Percentiles rank a stretch among this genome's conserved stretches.
Evolutionary conservation across 1,139 yeast genomes (phyloP).

Genomic region (Blastobotrys malaysiensis): DNA sequence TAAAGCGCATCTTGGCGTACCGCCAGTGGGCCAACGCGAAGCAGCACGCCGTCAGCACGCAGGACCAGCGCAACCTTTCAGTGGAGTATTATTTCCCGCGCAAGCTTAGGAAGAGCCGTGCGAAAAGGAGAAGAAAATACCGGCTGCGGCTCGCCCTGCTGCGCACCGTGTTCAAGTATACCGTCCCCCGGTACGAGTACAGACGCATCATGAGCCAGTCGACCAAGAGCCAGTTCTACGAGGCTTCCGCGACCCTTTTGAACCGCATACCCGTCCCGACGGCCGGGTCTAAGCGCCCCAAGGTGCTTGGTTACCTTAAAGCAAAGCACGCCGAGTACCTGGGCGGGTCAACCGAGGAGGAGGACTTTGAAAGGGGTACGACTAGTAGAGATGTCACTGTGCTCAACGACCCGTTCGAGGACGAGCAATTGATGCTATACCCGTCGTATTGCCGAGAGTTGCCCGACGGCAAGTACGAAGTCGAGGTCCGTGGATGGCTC

Average conservation of each 20-base stretch:
- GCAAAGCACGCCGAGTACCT: conserved; percentile 22
- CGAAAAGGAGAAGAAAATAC: neutral
- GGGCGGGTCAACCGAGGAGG: conserved; percentile 15
- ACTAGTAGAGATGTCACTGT: conserved; percentile 1
- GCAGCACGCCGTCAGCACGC: neutral
- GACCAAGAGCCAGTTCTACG: neutral
- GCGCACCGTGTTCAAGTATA: neutral
- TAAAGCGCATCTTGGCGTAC: neutral
- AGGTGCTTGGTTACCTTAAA: conserved; percentile 20
- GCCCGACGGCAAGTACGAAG: conserved; percentile 35
- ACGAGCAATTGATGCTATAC: conserved; percentile 41
- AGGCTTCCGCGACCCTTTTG: neutral
- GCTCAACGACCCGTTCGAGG: conserved; percentile 22
- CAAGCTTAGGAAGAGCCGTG: neutral
- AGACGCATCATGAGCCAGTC: neutral
- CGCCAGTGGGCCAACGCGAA: neutral
- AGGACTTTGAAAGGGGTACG: conserved; percentile 9
- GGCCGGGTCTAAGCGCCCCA: conserved; percentile 19
- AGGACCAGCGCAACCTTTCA: neutral
- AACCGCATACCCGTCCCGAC: conserved; percentile 8
- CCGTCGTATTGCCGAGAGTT: conserved; percentile 57
- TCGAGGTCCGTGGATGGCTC: conserved; percentile 71
- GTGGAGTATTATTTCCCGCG: neutral
- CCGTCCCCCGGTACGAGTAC: neutral
- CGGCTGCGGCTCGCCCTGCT: neutral